Evolutionary conservation across 495 filamentous ascomycete species (phyloP).

Genomic region (Pseudotulostoma volvatum): DNA sequence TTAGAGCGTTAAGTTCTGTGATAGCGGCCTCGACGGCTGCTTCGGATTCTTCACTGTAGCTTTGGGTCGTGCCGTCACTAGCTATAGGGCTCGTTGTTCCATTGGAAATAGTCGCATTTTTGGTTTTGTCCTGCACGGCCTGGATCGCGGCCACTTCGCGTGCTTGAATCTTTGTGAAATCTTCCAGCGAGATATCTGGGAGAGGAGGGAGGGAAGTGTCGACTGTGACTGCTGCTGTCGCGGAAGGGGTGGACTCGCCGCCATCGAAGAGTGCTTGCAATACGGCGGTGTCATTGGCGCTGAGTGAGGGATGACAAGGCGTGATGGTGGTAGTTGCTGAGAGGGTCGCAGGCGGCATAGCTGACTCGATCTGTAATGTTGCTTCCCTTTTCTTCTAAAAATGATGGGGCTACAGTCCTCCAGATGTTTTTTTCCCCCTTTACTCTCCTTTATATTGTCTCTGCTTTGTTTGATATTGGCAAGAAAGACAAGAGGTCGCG

Average conservation of each 20-base stretch:
- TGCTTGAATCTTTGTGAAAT: slow-evolving; percentile 12
- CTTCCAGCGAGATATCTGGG: slow-evolving; percentile 12
- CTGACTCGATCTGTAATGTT: too few relatives aligned
- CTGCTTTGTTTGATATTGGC: too few relatives aligned
- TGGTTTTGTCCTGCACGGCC: slow-evolving; percentile 9
- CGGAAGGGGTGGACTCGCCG: slow-evolving; percentile 42
- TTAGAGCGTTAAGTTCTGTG: slow-evolving; percentile 34
- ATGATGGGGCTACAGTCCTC: too few relatives aligned
- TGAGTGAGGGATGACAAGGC: slow-evolving; percentile 33
- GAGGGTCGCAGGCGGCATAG: too few relatives aligned
- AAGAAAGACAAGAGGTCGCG: too few relatives aligned
- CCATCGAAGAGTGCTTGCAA: slow-evolving; percentile 68
- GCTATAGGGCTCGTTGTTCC: neutral
- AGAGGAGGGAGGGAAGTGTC: slow-evolving; percentile 37
- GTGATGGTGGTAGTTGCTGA: slow-evolving; percentile 22
- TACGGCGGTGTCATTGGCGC: slow-evolving; percentile 51
- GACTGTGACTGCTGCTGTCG: slow-evolving; percentile 30
- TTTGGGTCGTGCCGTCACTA: neutral
- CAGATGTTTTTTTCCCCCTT: too few relatives aligned
- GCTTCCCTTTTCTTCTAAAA: too few relatives aligned
- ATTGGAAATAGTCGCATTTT: neutral
- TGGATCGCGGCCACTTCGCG: slow-evolving; percentile 18
- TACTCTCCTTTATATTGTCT: too few relatives aligned
- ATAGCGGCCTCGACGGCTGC: slow-evolving; percentile 16
- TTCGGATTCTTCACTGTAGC: neutral